Evolutionary conservation across 2,329 filamentous ascomycete species (phyloP).

Genomic region (Endothia cerciana): DNA sequence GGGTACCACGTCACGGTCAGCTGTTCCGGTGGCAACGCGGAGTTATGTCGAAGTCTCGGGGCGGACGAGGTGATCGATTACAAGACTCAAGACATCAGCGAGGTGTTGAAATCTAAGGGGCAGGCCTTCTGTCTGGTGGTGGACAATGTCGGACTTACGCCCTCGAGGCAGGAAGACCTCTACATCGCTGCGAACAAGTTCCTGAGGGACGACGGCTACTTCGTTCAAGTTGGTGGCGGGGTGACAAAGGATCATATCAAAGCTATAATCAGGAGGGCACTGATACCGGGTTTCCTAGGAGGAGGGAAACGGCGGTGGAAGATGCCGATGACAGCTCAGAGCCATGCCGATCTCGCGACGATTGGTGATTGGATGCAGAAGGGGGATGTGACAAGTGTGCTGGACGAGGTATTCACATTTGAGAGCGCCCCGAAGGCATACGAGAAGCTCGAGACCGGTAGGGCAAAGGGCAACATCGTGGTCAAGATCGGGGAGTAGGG

Average conservation of each 20-base stretch:
- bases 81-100: constrained; percentile 50
- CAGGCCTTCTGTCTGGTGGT: constrained; percentile 56
- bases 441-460: constrained; percentile 59
- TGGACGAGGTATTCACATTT: constrained; percentile 60
- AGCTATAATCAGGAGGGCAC: constrained; percentile 32
- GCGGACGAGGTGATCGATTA: constrained; percentile 69
- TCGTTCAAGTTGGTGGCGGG: constrained; percentile 54
- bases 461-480: constrained; percentile 63
- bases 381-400: constrained; percentile 59
- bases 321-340: constrained; percentile 42
- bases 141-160: constrained; percentile 59
- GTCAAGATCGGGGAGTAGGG: constrained; percentile 32
- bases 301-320: constrained; percentile 47
- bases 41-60: constrained; percentile 60
- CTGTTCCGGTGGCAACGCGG: constrained; percentile 61
- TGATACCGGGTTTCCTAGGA: constrained; percentile 42
- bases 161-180: constrained; percentile 43
- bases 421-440: constrained; percentile 61
- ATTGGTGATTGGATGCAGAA: constrained; percentile 60
- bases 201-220: constrained; percentile 52
- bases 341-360: constrained; percentile 49
- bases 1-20: constrained; percentile 62
- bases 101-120: constrained; percentile 50
- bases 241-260: constrained; percentile 31
- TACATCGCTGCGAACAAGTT: constrained; percentile 58